Percentiles rank a stretch among this genome's conserved stretches.
phyloP scores from a whole-genome alignment of 208 protist genomes.

The Acanthamoeba rhysodes region DNA sequence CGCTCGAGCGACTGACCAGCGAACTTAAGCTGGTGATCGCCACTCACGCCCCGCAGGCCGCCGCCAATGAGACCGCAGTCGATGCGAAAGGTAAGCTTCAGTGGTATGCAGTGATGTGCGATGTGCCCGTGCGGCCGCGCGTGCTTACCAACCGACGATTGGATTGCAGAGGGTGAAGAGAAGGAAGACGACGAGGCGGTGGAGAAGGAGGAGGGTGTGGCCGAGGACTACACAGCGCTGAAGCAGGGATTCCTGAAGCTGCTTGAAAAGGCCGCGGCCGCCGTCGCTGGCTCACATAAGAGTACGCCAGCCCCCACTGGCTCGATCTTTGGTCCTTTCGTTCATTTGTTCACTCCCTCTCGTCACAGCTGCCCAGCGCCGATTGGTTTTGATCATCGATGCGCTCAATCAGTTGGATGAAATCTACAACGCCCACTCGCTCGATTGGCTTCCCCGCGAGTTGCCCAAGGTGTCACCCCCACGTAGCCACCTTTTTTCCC shows the following conservation, averaged over 20 bases:
- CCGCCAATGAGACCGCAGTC: background rate
- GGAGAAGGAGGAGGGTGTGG: constrained; percentile 57
- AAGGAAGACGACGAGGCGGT: constrained; percentile 36
- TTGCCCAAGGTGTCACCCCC: background rate
- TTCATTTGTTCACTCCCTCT: background rate
- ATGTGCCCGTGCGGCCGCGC: background rate
- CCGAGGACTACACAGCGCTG: constrained; percentile 73
- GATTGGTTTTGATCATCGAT: constrained; percentile 77
- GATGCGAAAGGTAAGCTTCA: background rate
- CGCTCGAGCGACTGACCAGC: constrained; percentile 64
- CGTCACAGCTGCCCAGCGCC: background rate
- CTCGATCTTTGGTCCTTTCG: background rate
- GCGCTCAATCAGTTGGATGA: constrained; percentile 81
- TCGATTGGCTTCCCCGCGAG: constrained; percentile 78
- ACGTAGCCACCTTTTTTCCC: background rate
- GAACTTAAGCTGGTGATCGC: constrained; percentile 67
- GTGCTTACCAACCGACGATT: too few species aligned
- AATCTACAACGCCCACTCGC: constrained; percentile 67
- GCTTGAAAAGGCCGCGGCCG: constrained; percentile 49
- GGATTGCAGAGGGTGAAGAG: background rate
- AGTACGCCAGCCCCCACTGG: background rate
- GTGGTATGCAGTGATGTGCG: background rate
- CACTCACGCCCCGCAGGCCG: background rate
- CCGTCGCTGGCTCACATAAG: constrained; percentile 4
- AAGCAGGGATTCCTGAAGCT: constrained; percentile 58